These are phyloP conservation scores for Dactylellina haptotyla DNA, from an alignment of 2,329 filamentous ascomycete species.

Conservation along the genomic window DNA sequence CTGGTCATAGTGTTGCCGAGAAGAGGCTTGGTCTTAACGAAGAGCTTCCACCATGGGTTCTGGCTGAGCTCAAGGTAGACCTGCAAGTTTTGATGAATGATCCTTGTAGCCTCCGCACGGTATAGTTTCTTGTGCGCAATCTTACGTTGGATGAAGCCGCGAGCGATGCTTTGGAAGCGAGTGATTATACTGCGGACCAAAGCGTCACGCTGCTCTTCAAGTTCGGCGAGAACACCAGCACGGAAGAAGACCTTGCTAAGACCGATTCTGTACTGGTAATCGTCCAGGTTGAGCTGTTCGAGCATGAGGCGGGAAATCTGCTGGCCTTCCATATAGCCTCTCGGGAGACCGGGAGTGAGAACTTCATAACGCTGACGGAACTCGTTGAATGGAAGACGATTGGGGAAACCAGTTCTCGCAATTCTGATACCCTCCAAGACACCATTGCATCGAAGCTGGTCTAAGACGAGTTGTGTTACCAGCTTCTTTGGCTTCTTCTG, in stretches of 20 bases:
- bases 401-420: constrained; percentile 94
- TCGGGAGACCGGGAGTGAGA: constrained; percentile 86
- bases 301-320: constrained; percentile 85
- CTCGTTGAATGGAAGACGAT: constrained; percentile 88
- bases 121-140: constrained; percentile 93
- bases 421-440: constrained; percentile 98
- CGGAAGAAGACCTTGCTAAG: constrained; percentile 98
- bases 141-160: constrained; percentile 87
- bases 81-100: constrained; percentile 93
- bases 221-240: constrained; percentile 90
- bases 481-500: constrained; percentile 96
- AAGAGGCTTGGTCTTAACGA: constrained; percentile 93
- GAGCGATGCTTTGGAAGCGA: constrained; percentile 88
- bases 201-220: constrained; percentile 93
- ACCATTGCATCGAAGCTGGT: constrained; percentile 98
- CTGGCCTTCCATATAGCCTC: constrained; percentile 90
- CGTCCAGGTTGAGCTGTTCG: constrained; percentile 86
- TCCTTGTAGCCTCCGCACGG: constrained; percentile 89
- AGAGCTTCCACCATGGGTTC: constrained; percentile 97
- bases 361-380: constrained; percentile 97
- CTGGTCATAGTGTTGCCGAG: constrained; percentile 91
- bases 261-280: constrained; percentile 87
- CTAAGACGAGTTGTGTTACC: constrained; percentile 88
- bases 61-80: constrained; percentile 88
- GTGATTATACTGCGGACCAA: constrained; percentile 94